These are phyloP conservation scores for Fusarium floridanum DNA, from an alignment of 2,329 filamentous ascomycete species.

Conservation along the genomic window DNA sequence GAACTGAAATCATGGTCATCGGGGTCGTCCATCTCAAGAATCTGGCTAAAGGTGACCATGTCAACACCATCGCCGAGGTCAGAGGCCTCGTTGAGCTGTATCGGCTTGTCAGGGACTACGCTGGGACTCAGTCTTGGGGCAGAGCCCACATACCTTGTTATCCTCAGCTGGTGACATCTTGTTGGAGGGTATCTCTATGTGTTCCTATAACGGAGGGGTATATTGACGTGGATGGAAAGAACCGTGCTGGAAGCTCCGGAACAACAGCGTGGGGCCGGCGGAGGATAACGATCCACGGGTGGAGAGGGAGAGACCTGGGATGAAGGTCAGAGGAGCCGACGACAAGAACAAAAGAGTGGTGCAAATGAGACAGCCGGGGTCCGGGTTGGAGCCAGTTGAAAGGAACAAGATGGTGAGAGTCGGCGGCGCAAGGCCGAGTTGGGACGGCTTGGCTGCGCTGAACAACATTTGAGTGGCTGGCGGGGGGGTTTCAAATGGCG, in stretches of 20 bases:
- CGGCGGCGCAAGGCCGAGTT: conserved; percentile 22
- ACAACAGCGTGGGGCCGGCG: conserved; percentile 22
- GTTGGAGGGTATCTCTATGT: conserved; percentile 30
- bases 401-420: conserved; percentile 22
- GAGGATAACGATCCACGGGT: conserved; percentile 16
- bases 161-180: conserved; percentile 51
- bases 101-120: conserved; percentile 22
- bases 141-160: conserved; percentile 48
- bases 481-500: conserved; percentile 35
- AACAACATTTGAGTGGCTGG: conserved; percentile 38
- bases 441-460: conserved; percentile 25
- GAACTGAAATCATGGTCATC: conserved; percentile 88
- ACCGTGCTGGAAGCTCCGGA: conserved; percentile 22
- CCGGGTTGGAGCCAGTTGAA: conserved; percentile 14
- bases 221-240: conserved; percentile 16
- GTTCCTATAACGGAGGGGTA: conserved; percentile 20
- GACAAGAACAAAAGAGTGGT: conserved; percentile 12
- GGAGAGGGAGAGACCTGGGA: conserved; percentile 19
- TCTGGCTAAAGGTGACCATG: conserved; percentile 86
- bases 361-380: conserved; percentile 20
- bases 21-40: conserved; percentile 98
- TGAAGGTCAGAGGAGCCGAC: conserved; percentile 25
- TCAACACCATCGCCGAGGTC: conserved; percentile 83
- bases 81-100: conserved; percentile 60
- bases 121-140: not conserved